phyloP scores from a whole-genome alignment of 2,329 filamentous ascomycete genomes.

The Aurifilum marmelostoma region DNA sequence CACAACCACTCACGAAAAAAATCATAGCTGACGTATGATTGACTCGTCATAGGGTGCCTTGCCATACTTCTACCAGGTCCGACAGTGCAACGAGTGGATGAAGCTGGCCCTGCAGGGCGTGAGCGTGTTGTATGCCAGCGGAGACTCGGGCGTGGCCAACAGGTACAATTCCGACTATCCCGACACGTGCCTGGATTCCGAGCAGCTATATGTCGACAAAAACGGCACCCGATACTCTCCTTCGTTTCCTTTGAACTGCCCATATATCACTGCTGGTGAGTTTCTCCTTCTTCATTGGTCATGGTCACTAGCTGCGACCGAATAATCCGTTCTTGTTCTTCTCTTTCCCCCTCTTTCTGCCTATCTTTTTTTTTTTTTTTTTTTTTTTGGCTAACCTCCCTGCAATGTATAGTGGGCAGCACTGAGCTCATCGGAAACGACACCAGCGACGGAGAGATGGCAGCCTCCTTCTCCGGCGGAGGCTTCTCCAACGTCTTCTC shows the following conservation, averaged over 20 bases:
- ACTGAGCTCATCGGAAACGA: slow-evolving; percentile 24
- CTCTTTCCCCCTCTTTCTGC: background rate
- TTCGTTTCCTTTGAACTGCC: slow-evolving; percentile 22
- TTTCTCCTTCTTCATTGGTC: background rate
- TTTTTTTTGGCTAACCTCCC: slow-evolving; percentile 9
- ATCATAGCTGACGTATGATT: too few species aligned
- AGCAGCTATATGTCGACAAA: slow-evolving; percentile 17
- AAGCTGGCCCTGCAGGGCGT: slow-evolving; percentile 55
- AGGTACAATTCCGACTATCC: slow-evolving; percentile 25
- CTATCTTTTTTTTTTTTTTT: background rate
- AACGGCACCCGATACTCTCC: slow-evolving; percentile 28
- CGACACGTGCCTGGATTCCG: slow-evolving; percentile 21
- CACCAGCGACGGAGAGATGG: slow-evolving; percentile 31
- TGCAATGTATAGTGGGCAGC: slow-evolving; percentile 12
- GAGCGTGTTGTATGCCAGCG: slow-evolving; percentile 51
- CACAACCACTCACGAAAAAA: too few species aligned
- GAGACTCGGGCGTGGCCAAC: slow-evolving; percentile 45
- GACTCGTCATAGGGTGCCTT: slow-evolving; percentile 7
- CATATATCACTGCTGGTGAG: slow-evolving; percentile 30
- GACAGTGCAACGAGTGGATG: slow-evolving; percentile 54
- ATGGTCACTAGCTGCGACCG: too few species aligned
- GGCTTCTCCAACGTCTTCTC: slow-evolving; percentile 53
- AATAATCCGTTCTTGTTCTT: too few species aligned
- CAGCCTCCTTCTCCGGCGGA: slow-evolving; percentile 41
- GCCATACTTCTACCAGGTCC: slow-evolving; percentile 56